Conservation (phyloP, 495 filamentous ascomycete species). For the Acidiella bohemica region DNA sequence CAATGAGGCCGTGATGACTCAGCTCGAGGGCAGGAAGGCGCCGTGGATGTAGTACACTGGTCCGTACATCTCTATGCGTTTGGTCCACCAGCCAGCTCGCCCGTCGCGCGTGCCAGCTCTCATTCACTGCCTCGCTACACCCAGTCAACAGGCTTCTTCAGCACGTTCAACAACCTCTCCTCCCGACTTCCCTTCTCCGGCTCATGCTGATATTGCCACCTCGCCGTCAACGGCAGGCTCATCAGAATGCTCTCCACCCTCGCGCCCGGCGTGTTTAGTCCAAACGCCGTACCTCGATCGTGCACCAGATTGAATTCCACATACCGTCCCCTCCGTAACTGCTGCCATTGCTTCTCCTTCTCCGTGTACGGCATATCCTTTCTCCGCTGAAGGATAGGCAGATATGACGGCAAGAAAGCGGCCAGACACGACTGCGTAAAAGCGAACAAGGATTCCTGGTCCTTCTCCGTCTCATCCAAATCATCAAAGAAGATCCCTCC, state of each 20-base stretch:
- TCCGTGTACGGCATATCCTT: slow-evolving; percentile 85
- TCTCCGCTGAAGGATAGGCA: slow-evolving; percentile 72
- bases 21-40: too few species aligned
- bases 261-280: slow-evolving; percentile 80
- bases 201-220: slow-evolving; percentile 92
- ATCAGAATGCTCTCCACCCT: slow-evolving; percentile 94
- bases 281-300: slow-evolving; percentile 90
- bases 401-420: slow-evolving; percentile 81
- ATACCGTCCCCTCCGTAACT: slow-evolving; percentile 80
- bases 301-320: slow-evolving; percentile 99
- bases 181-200: slow-evolving; percentile 61
- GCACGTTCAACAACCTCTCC: slow-evolving; percentile 62
- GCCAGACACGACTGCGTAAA: slow-evolving; percentile 74
- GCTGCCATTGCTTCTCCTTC: slow-evolving; percentile 88
- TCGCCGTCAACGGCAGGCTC: slow-evolving; percentile 85
- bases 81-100: too few species aligned
- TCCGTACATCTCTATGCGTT: too few species aligned
- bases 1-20: too few species aligned
- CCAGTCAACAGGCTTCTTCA: slow-evolving; percentile 83
- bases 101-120: too few species aligned
- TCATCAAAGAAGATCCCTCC: slow-evolving; percentile 99
- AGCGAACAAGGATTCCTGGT: slow-evolving; percentile 82
- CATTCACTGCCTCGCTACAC: too few species aligned
- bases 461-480: slow-evolving; percentile 71
- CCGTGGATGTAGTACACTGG: too few species aligned